Evolutionary conservation across 1,284 basidiomycete species (phyloP).

Genomic region (Phellopilus nigrolimitatus): DNA sequence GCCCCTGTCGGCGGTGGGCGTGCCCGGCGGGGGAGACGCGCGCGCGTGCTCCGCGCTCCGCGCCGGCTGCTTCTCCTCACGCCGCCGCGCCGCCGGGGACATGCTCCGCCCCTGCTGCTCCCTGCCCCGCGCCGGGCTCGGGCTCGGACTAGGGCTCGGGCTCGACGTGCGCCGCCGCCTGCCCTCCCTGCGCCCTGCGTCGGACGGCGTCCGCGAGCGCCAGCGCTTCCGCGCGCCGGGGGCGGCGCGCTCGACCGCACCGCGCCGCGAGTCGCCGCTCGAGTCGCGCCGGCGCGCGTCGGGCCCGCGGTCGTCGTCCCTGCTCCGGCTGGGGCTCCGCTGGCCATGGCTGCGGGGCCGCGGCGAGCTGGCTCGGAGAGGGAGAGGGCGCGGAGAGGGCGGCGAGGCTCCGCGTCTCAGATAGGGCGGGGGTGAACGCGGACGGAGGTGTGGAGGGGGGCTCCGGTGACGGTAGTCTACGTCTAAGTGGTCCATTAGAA

Average conservation of each 20-base stretch:
- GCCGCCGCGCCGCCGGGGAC: not conserved
- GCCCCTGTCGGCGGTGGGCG: not conserved
- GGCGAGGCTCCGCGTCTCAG: not conserved
- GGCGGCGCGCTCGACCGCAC: slow-evolving; percentile 1
- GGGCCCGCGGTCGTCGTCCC: not conserved
- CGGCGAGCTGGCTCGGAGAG: slow-evolving; percentile 6
- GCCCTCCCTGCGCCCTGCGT: not conserved
- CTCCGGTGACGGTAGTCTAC: slow-evolving; percentile 10
- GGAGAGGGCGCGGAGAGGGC: slow-evolving; percentile 3
- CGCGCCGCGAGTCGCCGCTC: slow-evolving; percentile 11
- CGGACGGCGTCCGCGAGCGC: slow-evolving; percentile 7
- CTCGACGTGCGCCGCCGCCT: slow-evolving; percentile 7
- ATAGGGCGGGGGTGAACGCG: slow-evolving; percentile 11
- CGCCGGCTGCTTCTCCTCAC: slow-evolving; percentile 13
- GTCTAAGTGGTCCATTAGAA: not conserved
- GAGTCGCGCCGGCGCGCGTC: slow-evolving; percentile 1
- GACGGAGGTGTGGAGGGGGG: slow-evolving; percentile 7
- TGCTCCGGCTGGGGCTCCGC: not conserved
- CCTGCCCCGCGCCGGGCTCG: too few species aligned
- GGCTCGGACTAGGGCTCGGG: not conserved
- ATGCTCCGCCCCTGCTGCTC: not conserved
- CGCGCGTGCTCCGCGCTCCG: too few species aligned
- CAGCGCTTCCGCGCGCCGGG: not conserved
- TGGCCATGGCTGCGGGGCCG: not conserved
- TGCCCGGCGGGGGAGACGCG: not conserved